Evolutionary conservation across 345 rosid species (phyloP).

Genomic region (Populus alba): DNA sequence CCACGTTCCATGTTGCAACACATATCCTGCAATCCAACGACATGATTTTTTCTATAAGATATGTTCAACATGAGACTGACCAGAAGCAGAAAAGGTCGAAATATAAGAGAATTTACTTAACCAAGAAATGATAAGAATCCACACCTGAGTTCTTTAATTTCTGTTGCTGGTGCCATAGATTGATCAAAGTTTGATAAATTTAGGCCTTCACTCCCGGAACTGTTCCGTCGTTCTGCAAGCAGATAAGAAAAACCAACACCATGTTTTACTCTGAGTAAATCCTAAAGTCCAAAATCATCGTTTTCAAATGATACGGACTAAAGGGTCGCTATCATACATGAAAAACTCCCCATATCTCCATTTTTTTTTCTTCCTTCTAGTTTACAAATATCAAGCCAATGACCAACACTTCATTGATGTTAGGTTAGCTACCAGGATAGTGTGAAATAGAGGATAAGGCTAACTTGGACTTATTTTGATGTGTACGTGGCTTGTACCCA

Average conservation of each 20-base stretch:
- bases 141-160: conserved; percentile 66
- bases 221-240: conserved; percentile 55
- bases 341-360: background rate
- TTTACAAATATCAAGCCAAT: conserved; percentile 14
- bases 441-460: conserved; percentile 10
- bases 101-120: background rate
- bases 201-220: conserved; percentile 65
- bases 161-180: conserved; percentile 48
- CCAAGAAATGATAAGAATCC: background rate
- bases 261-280: background rate
- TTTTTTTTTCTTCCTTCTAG: background rate
- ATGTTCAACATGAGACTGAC: conserved; percentile 14
- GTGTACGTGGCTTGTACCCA: conserved; percentile 18
- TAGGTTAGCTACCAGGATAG: conserved; percentile 58
- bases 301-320: conserved; percentile 21
- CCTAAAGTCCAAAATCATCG: conserved; percentile 19
- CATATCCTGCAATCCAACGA: conserved; percentile 52
- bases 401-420: conserved; percentile 21
- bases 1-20: conserved; percentile 93
- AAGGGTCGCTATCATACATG: conserved; percentile 16
- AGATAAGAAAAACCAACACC: conserved; percentile 16
- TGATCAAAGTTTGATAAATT: conserved; percentile 59
- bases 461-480: conserved; percentile 10
- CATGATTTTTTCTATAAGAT: background rate
- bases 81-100: background rate